These are phyloP conservation scores for Penicillium simplicissimum DNA, from an alignment of 495 filamentous ascomycete genomes.

Conservation along the genomic window DNA sequence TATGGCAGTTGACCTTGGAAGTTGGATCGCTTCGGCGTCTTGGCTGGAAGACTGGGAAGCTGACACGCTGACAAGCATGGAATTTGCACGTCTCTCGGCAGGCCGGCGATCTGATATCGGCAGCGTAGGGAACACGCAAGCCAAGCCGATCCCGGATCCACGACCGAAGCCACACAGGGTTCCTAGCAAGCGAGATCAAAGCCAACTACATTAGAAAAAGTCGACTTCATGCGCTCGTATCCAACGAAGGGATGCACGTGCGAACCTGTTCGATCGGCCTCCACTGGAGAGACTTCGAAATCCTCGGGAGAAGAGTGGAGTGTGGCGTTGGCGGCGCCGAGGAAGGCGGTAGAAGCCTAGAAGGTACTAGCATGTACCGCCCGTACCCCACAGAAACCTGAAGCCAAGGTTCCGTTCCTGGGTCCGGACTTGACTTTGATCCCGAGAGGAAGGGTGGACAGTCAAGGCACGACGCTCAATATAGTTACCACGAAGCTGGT, in stretches of 20 bases:
- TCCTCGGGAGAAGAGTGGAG: background rate
- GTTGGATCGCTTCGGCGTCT: too few relatives aligned
- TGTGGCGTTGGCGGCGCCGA: background rate
- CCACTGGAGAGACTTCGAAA: background rate
- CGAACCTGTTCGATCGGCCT: slow-evolving; percentile 4
- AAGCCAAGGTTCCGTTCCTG: background rate
- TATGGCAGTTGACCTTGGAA: background rate
- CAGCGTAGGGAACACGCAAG: background rate
- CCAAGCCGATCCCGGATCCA: background rate
- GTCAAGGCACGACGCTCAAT: background rate
- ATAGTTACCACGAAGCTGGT: background rate
- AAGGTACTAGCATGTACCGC: background rate
- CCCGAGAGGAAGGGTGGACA: background rate
- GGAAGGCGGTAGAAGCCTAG: background rate
- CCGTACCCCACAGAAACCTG: background rate
- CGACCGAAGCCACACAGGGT: background rate
- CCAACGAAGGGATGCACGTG: slow-evolving; percentile 12
- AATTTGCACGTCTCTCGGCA: background rate
- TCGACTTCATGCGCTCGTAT: background rate
- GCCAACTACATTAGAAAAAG: background rate
- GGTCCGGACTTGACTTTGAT: background rate
- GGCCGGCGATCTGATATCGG: slow-evolving; percentile 7
- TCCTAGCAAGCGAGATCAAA: background rate
- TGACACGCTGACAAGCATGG: background rate
- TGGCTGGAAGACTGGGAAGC: background rate